Conservation (phyloP, 371 early-diverging fungal species). For the Rhizopus delemar region DNA sequence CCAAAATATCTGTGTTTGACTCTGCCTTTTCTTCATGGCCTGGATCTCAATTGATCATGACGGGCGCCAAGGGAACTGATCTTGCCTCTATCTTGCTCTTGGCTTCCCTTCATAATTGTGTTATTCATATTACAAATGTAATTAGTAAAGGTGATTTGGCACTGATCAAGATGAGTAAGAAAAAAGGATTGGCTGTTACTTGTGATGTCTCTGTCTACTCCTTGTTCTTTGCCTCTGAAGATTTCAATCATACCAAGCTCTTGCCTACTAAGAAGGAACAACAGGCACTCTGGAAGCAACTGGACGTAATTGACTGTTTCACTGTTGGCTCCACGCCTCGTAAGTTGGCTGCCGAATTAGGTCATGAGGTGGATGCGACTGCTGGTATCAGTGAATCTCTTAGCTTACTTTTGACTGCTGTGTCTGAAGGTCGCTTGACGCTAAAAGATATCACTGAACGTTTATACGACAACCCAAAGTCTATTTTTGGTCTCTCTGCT, state of each 20-base stretch:
- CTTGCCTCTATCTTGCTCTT: constrained; percentile 88
- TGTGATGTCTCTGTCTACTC: constrained; percentile 90
- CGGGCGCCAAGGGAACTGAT: constrained; percentile 81
- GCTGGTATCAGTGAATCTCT: constrained; percentile 76
- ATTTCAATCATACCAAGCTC: constrained; percentile 41
- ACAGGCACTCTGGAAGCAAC: constrained; percentile 76
- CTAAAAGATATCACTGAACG: constrained; percentile 75
- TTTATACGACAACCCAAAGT: constrained; percentile 80
- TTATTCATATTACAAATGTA: constrained; percentile 88
- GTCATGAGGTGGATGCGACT: constrained; percentile 40
- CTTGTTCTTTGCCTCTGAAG: constrained; percentile 69
- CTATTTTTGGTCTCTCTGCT: constrained; percentile 85
- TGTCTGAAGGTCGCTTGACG: constrained; percentile 77
- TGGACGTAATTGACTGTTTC: constrained; percentile 89
- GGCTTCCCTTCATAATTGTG: constrained; percentile 77
- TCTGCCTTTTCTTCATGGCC: constrained; percentile 80
- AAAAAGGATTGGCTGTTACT: constrained; percentile 86
- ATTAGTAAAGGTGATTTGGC: constrained; percentile 76
- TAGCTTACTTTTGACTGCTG: constrained; percentile 83
- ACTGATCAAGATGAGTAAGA: constrained; percentile 83
- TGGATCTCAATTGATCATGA: constrained; percentile 68
- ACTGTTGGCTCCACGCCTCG: constrained; percentile 76
- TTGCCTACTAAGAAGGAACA: constrained; percentile 61
- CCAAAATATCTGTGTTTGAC: constrained; percentile 58
- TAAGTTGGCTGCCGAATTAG: constrained; percentile 55